Evolutionary conservation across 345 rosid genomes (phyloP), one percentile per base, ranked within the genome.

Genomic region (Angophora floribunda): DNA sequence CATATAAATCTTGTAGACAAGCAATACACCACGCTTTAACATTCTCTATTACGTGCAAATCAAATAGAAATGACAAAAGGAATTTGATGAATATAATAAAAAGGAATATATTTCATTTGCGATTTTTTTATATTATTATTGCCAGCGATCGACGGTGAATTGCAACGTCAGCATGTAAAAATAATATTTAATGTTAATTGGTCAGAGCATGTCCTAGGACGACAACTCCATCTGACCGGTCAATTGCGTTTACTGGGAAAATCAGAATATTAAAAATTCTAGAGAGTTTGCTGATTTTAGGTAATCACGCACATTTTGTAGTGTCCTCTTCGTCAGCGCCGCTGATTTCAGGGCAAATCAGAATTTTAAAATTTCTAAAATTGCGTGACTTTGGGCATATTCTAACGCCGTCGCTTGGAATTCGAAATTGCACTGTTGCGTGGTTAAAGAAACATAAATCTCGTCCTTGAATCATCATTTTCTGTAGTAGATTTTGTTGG

Each of bases 11-110:
- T 41, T 14, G 0, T 11, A 75, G 11, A 21, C 13, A 10, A 41
- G 6, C 1, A 7, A 75, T 19, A 3, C 6, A 2, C 1, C 1
- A 75, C 5, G 19, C 24, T 41, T 41, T 75, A 41, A 6, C 49
- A 70, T 16, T 24, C 24, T 32, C 13, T 70, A 9, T 16, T 36
- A 17, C 2, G 3, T 4, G 13, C 45, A 70, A 70, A 32, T 19
- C 3, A 6, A 44, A 36, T 41, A 36, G 0, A 10, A 3, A 41
- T 1, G 2, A 41, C 24, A 17, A 1, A 4, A 67, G 45, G 13
- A 41, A 36, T 75, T 10, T 75, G 14, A 75, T 9, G 4, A 75
- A 67, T 9, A 61, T 6, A 32, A 70, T 70, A 32, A 6, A 70
- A 70, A 36, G 9, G 13, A 63, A 7, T 63, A 52, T 63, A 13